A percentile compares a stretch with the other conserved stretches of the same genome.
These are phyloP conservation scores for Vigna radiata DNA, from an alignment of 306 rosid species.

Conservation along the genomic window DNA sequence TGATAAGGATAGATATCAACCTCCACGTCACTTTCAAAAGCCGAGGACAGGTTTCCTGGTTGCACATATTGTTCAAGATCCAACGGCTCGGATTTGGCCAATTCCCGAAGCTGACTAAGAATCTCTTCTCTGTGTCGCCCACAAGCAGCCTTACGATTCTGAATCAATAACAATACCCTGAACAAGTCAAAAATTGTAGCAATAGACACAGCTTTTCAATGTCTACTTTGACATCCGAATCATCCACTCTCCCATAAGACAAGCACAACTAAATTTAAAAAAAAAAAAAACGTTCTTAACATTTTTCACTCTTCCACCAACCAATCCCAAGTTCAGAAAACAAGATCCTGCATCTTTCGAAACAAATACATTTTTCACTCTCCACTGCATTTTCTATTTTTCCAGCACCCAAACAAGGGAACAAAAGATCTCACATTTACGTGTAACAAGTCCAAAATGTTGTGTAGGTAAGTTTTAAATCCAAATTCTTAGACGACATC, in stretches of 20 bases:
- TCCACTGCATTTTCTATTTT: constrained; percentile 10
- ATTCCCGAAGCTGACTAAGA: constrained; percentile 74
- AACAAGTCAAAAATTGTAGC: constrained; percentile 51
- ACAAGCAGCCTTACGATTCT: constrained; percentile 87
- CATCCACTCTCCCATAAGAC: neutral
- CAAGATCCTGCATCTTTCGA: neutral
- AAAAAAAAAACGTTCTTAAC: neutral
- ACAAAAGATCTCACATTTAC: neutral
- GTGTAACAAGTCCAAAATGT: no score
- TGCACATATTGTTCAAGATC: constrained; percentile 51
- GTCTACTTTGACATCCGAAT: constrained; percentile 20
- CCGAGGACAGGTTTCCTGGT: constrained; percentile 37
- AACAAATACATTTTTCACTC: neutral
- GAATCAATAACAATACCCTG: constrained; percentile 59
- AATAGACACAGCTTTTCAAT: constrained; percentile 38
- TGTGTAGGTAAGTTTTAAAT: neutral
- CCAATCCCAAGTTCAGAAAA: neutral
- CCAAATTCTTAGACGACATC: neutral
- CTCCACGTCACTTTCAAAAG: constrained; percentile 51
- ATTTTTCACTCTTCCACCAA: neutral
- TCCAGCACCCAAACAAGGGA: constrained; percentile 9
- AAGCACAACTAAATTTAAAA: neutral
- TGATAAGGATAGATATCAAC: constrained; percentile 48
- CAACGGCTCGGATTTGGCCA: constrained; percentile 67
- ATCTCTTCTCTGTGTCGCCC: constrained; percentile 80